Conservation (phyloP, 2,329 filamentous ascomycete species). For the Diplodia sapinea region DNA sequence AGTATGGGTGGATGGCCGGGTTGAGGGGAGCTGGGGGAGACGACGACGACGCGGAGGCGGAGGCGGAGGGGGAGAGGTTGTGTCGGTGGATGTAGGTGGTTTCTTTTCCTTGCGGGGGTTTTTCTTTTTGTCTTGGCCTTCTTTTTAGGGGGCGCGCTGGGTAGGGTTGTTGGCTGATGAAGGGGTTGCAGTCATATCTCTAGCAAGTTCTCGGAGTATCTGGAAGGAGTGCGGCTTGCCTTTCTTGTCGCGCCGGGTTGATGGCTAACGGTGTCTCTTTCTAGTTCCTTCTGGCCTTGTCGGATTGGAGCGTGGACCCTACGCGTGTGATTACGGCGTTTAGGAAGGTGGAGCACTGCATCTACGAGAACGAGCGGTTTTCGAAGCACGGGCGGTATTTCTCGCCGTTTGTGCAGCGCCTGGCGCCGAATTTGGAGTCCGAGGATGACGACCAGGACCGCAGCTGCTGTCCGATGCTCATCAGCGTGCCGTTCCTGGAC, state of each 20-base stretch:
- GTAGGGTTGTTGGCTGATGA: slow-evolving; percentile 10
- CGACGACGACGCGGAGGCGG: too few relatives aligned
- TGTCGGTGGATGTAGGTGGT: too few relatives aligned
- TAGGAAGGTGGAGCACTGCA: slow-evolving; percentile 45
- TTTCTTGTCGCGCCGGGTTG: neutral
- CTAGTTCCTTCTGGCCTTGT: slow-evolving; percentile 41
- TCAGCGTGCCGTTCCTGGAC: slow-evolving; percentile 52
- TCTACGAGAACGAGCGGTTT: slow-evolving; percentile 50
- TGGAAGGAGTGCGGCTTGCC: slow-evolving; percentile 39
- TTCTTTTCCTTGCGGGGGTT: too few relatives aligned
- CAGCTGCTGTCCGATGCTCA: slow-evolving; percentile 42
- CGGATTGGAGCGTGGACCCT: slow-evolving; percentile 41
- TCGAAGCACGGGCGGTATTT: slow-evolving; percentile 54
- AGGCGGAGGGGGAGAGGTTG: too few relatives aligned
- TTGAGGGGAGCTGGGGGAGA: too few relatives aligned
- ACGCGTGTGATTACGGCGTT: slow-evolving; percentile 36
- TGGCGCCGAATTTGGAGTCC: slow-evolving; percentile 36
- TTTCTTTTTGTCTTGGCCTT: neutral
- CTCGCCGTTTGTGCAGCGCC: slow-evolving; percentile 48
- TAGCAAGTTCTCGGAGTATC: slow-evolving; percentile 50
- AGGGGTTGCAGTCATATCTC: slow-evolving; percentile 44
- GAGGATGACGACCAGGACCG: slow-evolving; percentile 33
- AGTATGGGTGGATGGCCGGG: too few relatives aligned
- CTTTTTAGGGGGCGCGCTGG: neutral
- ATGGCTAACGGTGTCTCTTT: slow-evolving; percentile 11